These are phyloP conservation scores for Colletotrichum lini DNA, from an alignment of 2,329 filamentous ascomycete species.

Conservation along the genomic window DNA sequence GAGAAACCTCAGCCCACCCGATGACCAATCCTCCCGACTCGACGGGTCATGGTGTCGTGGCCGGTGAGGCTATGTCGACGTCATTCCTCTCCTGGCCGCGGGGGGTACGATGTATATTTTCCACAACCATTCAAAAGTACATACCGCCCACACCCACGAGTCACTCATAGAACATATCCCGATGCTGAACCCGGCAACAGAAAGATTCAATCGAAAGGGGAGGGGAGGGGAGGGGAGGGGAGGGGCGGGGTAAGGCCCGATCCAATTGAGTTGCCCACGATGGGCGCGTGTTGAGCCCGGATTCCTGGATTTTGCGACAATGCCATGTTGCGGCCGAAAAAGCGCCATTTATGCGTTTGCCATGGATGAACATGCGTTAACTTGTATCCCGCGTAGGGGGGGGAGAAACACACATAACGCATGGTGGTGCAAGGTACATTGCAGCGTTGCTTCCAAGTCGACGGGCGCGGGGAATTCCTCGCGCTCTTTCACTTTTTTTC, in stretches of 20 bases:
- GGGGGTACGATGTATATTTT: no score
- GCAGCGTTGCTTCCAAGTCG: no score
- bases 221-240: no score
- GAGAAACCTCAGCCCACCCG: conserved; percentile 31
- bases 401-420: no score
- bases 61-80: conserved; percentile 33
- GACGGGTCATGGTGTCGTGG: conserved; percentile 32
- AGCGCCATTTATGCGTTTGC: conserved; percentile 38
- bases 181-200: conserved; percentile 7
- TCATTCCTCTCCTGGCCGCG: conserved; percentile 20
- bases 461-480: conserved; percentile 22
- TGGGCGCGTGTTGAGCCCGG: conserved; percentile 11
- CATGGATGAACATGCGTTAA: neutral
- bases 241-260: conserved; percentile 29
- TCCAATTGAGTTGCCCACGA: conserved; percentile 29
- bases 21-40: conserved; percentile 35
- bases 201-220: conserved; percentile 10
- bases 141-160: no score
- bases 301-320: conserved; percentile 25
- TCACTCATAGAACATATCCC: neutral
- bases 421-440: no score
- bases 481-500: conserved; percentile 21
- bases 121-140: no score
- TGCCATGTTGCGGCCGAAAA: conserved; percentile 20
- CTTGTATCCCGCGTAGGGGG: no score